Conservation (phyloP, 108 stramenopile species). For the Cyclotella baltica region DNA sequence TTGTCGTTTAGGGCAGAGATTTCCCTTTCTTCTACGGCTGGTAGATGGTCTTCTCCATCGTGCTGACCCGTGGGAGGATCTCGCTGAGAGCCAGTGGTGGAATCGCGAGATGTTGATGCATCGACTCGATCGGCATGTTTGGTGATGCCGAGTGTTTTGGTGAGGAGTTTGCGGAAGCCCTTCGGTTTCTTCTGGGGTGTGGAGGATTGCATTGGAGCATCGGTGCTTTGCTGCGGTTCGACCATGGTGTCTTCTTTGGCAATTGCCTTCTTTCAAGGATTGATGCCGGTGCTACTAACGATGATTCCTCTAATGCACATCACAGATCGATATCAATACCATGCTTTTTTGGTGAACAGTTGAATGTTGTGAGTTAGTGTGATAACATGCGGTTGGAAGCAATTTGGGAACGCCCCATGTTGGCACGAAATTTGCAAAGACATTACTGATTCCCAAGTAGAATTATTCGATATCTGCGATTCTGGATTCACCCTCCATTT, state of each 20-base stretch:
- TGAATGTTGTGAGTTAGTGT: not conserved
- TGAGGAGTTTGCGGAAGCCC: conserved; percentile 4
- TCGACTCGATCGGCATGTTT: conserved; percentile 31
- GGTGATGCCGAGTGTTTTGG: conserved; percentile 17
- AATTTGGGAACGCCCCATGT: too few relatives aligned
- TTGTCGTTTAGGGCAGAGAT: conserved; percentile 51
- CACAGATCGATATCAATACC: too few relatives aligned
- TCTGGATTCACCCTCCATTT: not conserved
- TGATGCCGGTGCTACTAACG: not conserved
- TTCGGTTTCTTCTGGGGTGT: conserved; percentile 1
- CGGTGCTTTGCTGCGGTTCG: not conserved
- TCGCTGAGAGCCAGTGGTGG: conserved; percentile 2
- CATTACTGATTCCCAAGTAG: not conserved
- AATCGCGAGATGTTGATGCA: conserved; percentile 29
- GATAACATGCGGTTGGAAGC: too few relatives aligned
- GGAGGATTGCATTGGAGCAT: not conserved
- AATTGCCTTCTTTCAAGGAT: not conserved
- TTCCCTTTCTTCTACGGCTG: conserved; percentile 33
- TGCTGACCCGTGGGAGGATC: conserved; percentile 6
- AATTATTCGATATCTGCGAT: not conserved
- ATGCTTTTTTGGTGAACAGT: not conserved
- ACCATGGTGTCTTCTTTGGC: not conserved
- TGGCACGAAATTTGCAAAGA: not conserved
- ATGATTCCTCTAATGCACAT: too few relatives aligned
- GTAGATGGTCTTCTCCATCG: not conserved